A percentile compares a stretch with the other conserved stretches of the same genome.
Conservation (phyloP, 23 red algal species). For the Gracilaria vermiculophylla region DNA sequence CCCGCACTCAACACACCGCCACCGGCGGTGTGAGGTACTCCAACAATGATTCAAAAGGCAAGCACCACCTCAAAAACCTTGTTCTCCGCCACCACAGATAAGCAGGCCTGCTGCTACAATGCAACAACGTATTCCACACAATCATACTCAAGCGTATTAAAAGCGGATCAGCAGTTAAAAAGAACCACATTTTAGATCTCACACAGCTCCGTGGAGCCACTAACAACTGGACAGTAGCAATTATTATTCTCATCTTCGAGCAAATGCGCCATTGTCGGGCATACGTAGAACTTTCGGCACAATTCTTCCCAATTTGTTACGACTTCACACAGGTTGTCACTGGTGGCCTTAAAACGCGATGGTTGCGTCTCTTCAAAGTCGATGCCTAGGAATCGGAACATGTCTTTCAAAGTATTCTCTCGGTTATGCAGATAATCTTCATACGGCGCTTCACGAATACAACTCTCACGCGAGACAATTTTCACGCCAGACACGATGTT, state of each 20-base stretch:
- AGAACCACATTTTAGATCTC: neutral
- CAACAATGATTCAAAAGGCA: too few species aligned
- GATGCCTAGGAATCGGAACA: slow-evolving; percentile 55
- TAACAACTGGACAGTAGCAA: slow-evolving; percentile 22
- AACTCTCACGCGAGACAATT: slow-evolving; percentile 31
- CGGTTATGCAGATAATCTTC: slow-evolving; percentile 62
- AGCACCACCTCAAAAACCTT: too few species aligned
- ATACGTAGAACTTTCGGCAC: slow-evolving; percentile 60
- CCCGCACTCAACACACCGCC: too few species aligned
- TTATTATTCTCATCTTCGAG: slow-evolving; percentile 54
- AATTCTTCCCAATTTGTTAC: slow-evolving; percentile 16
- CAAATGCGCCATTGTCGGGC: slow-evolving; percentile 9
- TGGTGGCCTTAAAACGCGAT: slow-evolving; percentile 49
- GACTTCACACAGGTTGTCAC: slow-evolving; percentile 55
- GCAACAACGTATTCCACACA: too few species aligned
- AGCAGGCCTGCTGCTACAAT: too few species aligned
- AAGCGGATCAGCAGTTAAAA: neutral
- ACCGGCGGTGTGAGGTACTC: too few species aligned
- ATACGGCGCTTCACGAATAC: slow-evolving; percentile 25
- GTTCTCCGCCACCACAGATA: too few species aligned
- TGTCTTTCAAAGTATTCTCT: slow-evolving; percentile 4
- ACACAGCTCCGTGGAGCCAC: slow-evolving; percentile 7
- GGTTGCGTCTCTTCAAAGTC: slow-evolving; percentile 7
- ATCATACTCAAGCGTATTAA: too few species aligned
- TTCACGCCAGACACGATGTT: slow-evolving; percentile 36